Conservation (phyloP, 495 filamentous ascomycete species). For the Endocarpon pusillum region DNA sequence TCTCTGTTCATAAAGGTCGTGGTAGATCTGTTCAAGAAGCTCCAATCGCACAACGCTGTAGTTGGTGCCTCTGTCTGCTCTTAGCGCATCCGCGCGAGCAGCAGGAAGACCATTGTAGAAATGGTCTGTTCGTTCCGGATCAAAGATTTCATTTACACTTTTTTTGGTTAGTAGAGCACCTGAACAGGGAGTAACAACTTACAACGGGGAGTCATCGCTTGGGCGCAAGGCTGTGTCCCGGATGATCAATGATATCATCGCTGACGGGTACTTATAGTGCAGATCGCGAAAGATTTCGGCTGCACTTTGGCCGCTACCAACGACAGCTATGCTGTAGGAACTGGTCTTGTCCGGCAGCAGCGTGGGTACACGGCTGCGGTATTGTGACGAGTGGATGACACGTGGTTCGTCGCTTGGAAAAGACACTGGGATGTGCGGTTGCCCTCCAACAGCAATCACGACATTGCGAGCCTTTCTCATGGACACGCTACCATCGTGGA, state of each 20-base stretch:
- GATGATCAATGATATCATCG: conserved; percentile 60
- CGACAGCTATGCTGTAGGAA: conserved; percentile 59
- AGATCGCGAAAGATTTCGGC: conserved; percentile 91
- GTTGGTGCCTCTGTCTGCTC: conserved; percentile 62
- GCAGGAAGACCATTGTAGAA: conserved; percentile 47
- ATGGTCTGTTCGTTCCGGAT: conserved; percentile 60
- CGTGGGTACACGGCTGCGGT: conserved; percentile 42
- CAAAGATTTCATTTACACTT: conserved; percentile 93
- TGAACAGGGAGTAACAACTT: conserved; percentile 18
- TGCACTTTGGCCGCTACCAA: conserved; percentile 82
- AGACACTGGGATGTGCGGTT: conserved; percentile 52
- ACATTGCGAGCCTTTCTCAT: conserved; percentile 57
- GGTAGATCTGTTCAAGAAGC: conserved; percentile 74
- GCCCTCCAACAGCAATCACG: conserved; percentile 70
- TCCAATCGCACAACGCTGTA: conserved; percentile 83
- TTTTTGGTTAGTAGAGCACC: conserved; percentile 10
- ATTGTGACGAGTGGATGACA: conserved; percentile 83
- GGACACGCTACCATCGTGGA: conserved; percentile 30
- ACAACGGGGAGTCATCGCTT: conserved; percentile 94
- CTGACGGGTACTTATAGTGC: conserved; percentile 64
- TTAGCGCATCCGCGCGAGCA: conserved; percentile 43
- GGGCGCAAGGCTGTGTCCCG: conserved; percentile 64
- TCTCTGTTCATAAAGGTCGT: conserved; percentile 68
- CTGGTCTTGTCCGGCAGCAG: conserved; percentile 38
- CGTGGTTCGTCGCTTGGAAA: conserved; percentile 43